Conservation (phyloP, 768 basidiomycete species). For the Lentinula boryana region DNA sequence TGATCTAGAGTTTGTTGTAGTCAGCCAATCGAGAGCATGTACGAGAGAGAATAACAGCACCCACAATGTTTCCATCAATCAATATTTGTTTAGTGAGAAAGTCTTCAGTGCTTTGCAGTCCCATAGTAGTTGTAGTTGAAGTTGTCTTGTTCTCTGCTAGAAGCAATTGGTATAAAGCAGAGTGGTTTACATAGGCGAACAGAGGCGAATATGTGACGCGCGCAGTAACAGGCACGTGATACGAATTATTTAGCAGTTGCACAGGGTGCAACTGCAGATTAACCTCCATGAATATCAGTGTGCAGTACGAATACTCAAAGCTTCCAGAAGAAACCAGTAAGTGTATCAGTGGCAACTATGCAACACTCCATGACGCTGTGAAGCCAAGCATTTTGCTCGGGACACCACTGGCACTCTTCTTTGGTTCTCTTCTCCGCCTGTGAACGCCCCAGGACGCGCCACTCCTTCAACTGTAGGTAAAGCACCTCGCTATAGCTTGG, state of each 20-base stretch:
- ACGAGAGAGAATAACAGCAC: constrained; percentile 9
- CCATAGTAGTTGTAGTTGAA: constrained; percentile 22
- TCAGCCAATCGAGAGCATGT: not conserved
- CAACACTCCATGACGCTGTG: not conserved
- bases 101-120: constrained; percentile 35
- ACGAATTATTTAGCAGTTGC: not conserved
- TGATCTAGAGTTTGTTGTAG: constrained; percentile 46
- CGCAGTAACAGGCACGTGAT: not conserved
- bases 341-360: not conserved
- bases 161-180: not conserved
- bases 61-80: constrained; percentile 44
- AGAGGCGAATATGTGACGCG: not conserved
- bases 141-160: no score
- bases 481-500: not conserved
- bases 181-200: no score
- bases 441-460: not conserved
- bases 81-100: constrained; percentile 46
- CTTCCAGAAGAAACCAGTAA: constrained; percentile 1
- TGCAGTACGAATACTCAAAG: not conserved
- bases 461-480: not conserved
- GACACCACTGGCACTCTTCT: not conserved
- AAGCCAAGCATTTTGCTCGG: not conserved
- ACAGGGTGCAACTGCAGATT: no score
- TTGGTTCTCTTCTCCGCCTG: constrained; percentile 1
- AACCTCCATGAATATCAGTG: not conserved